These are phyloP conservation scores for Mrakia gelida DNA, from an alignment of 768 basidiomycete species.

Conservation along the genomic window DNA sequence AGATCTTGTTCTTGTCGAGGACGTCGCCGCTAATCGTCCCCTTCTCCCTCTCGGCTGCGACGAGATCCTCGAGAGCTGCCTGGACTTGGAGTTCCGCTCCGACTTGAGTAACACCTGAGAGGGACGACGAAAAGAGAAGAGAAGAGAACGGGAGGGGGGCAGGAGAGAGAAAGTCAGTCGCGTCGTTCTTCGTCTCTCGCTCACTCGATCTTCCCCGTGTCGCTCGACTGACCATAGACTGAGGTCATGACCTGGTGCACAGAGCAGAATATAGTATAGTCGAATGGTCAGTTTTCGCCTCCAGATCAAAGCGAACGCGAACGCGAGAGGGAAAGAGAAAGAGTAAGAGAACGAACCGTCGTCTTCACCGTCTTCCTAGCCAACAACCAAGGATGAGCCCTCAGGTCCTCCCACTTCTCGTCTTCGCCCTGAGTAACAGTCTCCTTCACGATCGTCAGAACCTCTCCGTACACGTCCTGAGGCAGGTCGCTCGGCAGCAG, in stretches of 20 bases:
- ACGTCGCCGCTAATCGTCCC: neutral
- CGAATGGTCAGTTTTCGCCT: neutral
- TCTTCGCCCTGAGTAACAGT: conserved; percentile 57
- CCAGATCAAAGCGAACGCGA: too few relatives aligned
- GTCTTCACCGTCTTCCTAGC: conserved; percentile 95
- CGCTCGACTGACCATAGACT: conserved; percentile 64
- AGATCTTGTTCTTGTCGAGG: conserved; percentile 44
- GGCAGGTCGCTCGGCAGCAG: conserved; percentile 76
- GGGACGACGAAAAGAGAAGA: neutral
- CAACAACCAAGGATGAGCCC: conserved; percentile 67
- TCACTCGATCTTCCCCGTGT: neutral
- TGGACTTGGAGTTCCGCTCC: conserved; percentile 95
- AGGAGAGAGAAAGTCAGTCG: neutral
- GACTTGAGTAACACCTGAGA: conserved; percentile 70
- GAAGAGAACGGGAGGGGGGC: neutral
- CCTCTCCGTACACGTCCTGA: conserved; percentile 90
- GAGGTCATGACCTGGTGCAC: conserved; percentile 84
- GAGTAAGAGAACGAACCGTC: conserved; percentile 56
- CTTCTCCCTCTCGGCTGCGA: neutral
- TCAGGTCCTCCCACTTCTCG: conserved; percentile 43
- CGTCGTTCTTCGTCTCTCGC: neutral
- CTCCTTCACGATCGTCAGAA: conserved; percentile 77
- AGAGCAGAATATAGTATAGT: neutral
- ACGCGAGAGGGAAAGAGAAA: too few relatives aligned
- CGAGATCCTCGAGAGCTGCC: conserved; percentile 57